Evolutionary conservation across 495 filamentous ascomycete species (phyloP), one percentile per base, ranked within the genome.

Genomic region (Aspergillus ostianus): DNA sequence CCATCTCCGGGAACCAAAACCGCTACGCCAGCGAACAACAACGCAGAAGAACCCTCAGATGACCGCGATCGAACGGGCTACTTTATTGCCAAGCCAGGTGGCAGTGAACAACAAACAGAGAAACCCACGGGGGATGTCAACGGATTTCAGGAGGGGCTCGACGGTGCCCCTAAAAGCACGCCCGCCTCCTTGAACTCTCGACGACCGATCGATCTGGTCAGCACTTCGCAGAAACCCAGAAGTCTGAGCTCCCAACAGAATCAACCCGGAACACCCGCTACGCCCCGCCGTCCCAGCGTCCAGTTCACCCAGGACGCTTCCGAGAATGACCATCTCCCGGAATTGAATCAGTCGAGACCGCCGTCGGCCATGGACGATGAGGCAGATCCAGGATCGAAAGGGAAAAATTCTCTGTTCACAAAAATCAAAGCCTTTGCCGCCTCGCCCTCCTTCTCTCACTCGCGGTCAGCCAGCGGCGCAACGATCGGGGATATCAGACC

Each of bases 381-480:
- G 60, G 72, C 56, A 30, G 76, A 81, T 45, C 66, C 74, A 19
- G 67, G 74, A 17, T 75, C 71, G 18, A 84, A 82, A 65, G 81
- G 86, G 19, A 80, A 82, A 51, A 83, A 82, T 26, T 84, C 85
- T n/a, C 78, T 91, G 51, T 86, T 91, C 62, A 80, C 82, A 6
- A 89, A 84, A 63, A 63, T 92, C 53, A 90, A 85, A 62, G 79
- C 83, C 7, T 73, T 92, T 27, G 79, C 79, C 17, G 71, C 63
- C 23, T 69, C 75, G 1, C 69, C 77, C 6, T 62, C 71, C 6
- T 76, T 77, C 54, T 73, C 76, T 8, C 79, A 83, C 59, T 68
- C 72, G 4, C 73, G 80, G 47, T 76, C 77, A 12, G 68, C 70
- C 8, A 83, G 80, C 58, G 75, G 62, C 27, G 70, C 70, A 27